These are phyloP conservation scores for Luffa acutangula DNA, from an alignment of 306 rosid genomes.

Conservation along the genomic window DNA sequence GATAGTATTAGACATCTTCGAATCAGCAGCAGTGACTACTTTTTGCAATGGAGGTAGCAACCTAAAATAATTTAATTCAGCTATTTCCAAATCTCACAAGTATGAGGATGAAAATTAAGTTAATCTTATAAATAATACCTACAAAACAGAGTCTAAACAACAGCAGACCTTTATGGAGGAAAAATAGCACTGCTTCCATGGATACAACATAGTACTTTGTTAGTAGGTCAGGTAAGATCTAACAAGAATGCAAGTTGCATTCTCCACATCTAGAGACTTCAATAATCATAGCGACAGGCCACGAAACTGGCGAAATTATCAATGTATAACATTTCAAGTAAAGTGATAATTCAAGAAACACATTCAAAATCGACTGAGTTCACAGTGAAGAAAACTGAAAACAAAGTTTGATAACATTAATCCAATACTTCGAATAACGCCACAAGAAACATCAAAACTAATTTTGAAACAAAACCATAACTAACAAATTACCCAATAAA, in stretches of 20 bases:
- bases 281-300: neutral
- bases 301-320: neutral
- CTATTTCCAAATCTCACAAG: neutral
- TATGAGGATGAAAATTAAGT: neutral
- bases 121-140: neutral
- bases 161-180: neutral
- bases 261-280: neutral
- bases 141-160: neutral
- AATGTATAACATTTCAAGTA: neutral
- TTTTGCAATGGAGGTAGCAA: no score
- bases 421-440: neutral
- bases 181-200: neutral
- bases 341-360: neutral
- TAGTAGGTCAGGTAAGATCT: neutral
- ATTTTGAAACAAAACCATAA: neutral
- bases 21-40: neutral
- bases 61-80: neutral
- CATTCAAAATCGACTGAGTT: constrained; percentile 1
- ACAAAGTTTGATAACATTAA: constrained; percentile 5
- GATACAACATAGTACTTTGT: neutral
- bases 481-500: constrained; percentile 9
- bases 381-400: neutral
- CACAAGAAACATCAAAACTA: neutral
- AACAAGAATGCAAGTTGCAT: neutral
- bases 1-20: neutral